phyloP scores from a whole-genome alignment of 2,329 filamentous ascomycete species.

The Colletotrichum navitas region DNA sequence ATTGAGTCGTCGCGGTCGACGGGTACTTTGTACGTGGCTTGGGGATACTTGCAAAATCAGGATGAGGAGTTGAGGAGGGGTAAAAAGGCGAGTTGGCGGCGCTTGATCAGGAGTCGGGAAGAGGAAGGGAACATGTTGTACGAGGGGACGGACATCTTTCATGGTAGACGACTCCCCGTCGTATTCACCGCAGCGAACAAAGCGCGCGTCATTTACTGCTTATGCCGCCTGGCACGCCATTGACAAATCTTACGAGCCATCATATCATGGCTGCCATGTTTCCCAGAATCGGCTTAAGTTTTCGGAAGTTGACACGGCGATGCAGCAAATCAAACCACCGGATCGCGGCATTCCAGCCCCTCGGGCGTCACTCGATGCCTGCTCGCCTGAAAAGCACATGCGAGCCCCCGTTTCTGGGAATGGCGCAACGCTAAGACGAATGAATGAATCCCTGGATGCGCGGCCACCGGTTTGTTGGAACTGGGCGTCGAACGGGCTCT shows the following conservation, averaged over 20 bases:
- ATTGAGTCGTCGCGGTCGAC: slow-evolving; percentile 3
- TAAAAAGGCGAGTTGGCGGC: neutral
- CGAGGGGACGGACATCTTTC: neutral
- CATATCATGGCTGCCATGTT: slow-evolving; percentile 5
- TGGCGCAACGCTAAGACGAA: slow-evolving; percentile 27
- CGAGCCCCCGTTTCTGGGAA: slow-evolving; percentile 14
- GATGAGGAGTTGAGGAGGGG: neutral
- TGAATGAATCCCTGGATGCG: slow-evolving; percentile 1
- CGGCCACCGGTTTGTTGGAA: slow-evolving; percentile 13
- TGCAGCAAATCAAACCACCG: slow-evolving; percentile 27
- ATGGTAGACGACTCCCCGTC: neutral
- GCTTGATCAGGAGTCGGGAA: neutral
- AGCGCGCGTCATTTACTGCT: slow-evolving; percentile 3
- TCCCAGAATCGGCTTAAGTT: neutral
- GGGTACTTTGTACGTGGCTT: neutral
- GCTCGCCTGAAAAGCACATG: slow-evolving; percentile 15
- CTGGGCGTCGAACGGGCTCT: slow-evolving; percentile 1
- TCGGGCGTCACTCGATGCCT: neutral
- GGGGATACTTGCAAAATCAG: neutral
- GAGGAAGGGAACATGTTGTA: neutral
- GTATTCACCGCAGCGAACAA: neutral
- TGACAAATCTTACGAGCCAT: slow-evolving; percentile 10
- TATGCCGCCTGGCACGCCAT: neutral
- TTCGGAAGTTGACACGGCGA: slow-evolving; percentile 29
- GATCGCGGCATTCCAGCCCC: slow-evolving; percentile 19